Evolutionary conservation across 768 basidiomycete genomes (phyloP).

Genomic region (Dendrothele bispora): DNA sequence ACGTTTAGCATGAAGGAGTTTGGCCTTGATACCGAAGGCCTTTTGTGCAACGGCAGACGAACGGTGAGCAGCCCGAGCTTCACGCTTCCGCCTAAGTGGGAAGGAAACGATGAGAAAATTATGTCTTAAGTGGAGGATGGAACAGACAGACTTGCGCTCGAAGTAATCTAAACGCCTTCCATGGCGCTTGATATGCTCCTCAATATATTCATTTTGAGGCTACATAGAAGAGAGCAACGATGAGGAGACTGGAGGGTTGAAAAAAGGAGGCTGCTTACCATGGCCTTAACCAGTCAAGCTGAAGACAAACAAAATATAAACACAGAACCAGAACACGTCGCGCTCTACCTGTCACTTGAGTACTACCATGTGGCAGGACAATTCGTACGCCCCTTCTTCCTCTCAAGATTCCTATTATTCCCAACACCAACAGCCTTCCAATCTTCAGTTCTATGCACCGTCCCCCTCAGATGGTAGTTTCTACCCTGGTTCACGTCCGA

Average conservation of each 20-base stretch:
- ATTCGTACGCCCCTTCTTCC: constrained; percentile 58
- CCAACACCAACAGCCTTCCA: constrained; percentile 48
- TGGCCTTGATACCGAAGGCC: constrained; percentile 95
- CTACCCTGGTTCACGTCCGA: constrained; percentile 73
- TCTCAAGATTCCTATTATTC: constrained; percentile 62
- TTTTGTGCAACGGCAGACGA: constrained; percentile 88
- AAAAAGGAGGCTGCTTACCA: background rate
- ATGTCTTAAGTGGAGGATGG: constrained; percentile 5
- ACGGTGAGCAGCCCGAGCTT: constrained; percentile 75
- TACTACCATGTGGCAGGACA: constrained; percentile 75
- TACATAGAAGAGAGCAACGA: constrained; percentile 36
- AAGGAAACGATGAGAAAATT: background rate
- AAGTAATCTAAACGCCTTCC: constrained; percentile 94
- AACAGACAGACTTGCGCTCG: constrained; percentile 78
- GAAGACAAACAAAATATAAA: constrained; percentile 27
- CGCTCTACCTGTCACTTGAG: constrained; percentile 7
- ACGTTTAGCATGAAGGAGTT: constrained; percentile 94
- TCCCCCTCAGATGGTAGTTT: constrained; percentile 54
- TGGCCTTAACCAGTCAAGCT: background rate
- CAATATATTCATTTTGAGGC: constrained; percentile 99
- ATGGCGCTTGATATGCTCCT: constrained; percentile 97
- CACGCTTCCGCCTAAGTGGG: constrained; percentile 83
- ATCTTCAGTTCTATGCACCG: constrained; percentile 81
- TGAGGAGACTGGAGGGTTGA: background rate
- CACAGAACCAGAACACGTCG: constrained; percentile 28